Conservation (phyloP, 2,329 filamentous ascomycete species). For the Talaromyces sp. region DNA sequence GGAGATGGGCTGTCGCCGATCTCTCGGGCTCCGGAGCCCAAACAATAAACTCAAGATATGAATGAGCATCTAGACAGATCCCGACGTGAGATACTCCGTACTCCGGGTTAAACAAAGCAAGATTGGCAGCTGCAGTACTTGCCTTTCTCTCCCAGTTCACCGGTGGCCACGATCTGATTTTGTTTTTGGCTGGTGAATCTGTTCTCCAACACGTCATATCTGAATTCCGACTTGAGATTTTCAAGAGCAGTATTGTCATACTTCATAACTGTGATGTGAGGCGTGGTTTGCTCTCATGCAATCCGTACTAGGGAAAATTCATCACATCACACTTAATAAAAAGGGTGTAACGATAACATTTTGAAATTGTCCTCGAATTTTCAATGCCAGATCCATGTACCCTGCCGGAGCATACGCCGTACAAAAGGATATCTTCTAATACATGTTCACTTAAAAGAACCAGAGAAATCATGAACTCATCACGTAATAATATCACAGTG, state of each 20-base stretch:
- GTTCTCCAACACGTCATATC: background rate
- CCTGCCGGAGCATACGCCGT: background rate
- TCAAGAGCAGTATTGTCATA: background rate
- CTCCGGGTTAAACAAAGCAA: background rate
- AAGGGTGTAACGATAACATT: background rate
- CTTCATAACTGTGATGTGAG: background rate
- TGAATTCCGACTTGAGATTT: background rate
- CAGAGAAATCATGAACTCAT: background rate
- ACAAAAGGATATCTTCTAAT: background rate
- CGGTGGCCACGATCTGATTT: background rate
- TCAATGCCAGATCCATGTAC: background rate
- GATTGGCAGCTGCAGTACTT: background rate
- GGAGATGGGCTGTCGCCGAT: background rate
- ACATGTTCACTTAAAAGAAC: background rate
- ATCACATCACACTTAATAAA: too few relatives aligned
- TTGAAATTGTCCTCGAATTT: background rate
- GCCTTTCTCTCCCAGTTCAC: background rate
- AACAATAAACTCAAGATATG: too few relatives aligned
- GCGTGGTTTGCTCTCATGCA: background rate
- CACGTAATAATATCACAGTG: background rate
- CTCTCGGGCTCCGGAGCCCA: background rate
- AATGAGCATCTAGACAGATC: background rate
- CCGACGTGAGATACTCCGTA: background rate
- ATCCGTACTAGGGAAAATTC: background rate
- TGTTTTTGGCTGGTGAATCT: background rate